Evolutionary conservation across 2,329 filamentous ascomycete species (phyloP).

Genomic region (Talaromyces sp.): DNA sequence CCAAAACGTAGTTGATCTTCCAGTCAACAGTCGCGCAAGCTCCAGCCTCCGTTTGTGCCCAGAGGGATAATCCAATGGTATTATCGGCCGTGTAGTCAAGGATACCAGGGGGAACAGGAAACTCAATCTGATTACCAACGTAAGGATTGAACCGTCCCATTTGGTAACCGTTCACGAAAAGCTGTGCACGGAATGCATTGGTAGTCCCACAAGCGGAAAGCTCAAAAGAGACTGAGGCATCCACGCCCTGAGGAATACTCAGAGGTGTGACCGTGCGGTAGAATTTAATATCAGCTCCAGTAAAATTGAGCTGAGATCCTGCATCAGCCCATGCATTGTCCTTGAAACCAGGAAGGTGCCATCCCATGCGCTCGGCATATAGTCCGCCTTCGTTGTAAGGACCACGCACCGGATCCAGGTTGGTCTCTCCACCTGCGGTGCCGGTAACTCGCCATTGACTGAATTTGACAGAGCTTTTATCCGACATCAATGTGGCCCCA

Average conservation of each 20-base stretch:
- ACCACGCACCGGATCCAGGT: conserved; percentile 51
- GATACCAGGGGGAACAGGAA: conserved; percentile 60
- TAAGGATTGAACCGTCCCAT: conserved; percentile 61
- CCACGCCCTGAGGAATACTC: not conserved
- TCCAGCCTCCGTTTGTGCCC: conserved; percentile 57
- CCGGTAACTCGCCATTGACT: conserved; percentile 58
- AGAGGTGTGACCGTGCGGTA: not conserved
- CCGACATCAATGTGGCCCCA: conserved; percentile 42
- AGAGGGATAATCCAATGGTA: conserved; percentile 58
- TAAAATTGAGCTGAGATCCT: not conserved
- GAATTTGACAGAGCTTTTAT: conserved; percentile 25
- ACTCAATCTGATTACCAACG: conserved; percentile 61
- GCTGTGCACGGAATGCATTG: conserved; percentile 45
- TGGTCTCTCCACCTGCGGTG: conserved; percentile 57
- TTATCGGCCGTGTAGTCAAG: conserved; percentile 60
- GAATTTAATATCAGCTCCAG: conserved; percentile 10
- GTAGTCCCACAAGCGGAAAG: not conserved
- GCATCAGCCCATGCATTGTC: conserved; percentile 44
- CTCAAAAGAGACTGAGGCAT: conserved; percentile 11
- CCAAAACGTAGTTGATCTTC: conserved; percentile 55
- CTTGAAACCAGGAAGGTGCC: conserved; percentile 56
- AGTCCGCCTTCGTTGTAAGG: conserved; percentile 59
- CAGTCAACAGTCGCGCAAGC: conserved; percentile 55
- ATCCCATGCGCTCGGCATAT: conserved; percentile 56
- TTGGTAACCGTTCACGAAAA: conserved; percentile 67